phyloP scores from a whole-genome alignment of 2,329 filamentous ascomycete species.

The Xylariaceae sp. region DNA sequence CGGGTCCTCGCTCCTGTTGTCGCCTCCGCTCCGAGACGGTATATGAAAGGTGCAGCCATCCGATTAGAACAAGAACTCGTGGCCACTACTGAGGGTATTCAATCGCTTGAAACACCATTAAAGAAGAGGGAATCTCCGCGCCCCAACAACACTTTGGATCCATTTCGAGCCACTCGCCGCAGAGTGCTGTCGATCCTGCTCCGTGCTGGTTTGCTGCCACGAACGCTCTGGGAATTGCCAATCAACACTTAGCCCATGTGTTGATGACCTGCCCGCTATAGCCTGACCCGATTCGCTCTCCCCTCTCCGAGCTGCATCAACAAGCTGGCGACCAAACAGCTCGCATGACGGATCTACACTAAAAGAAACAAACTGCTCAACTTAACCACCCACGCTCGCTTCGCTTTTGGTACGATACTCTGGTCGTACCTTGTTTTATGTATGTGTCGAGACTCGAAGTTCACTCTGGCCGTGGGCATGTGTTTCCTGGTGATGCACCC shows the following conservation, averaged over 20 bases:
- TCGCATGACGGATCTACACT: conserved; percentile 7
- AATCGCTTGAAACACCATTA: conserved; percentile 33
- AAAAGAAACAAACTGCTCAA: conserved; percentile 20
- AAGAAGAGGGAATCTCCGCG: conserved; percentile 27
- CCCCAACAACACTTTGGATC: conserved; percentile 9
- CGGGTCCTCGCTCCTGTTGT: conserved; percentile 3
- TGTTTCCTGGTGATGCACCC: too few species aligned
- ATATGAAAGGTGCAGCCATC: conserved; percentile 20
- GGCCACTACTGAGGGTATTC: conserved; percentile 22
- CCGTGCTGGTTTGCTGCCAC: too few species aligned
- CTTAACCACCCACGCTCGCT: conserved; percentile 28
- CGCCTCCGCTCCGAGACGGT: conserved; percentile 9
- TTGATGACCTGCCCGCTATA: conserved; percentile 15
- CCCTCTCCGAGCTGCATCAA: too few species aligned
- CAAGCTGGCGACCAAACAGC: background rate
- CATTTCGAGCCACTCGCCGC: too few species aligned
- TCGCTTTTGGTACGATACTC: conserved; percentile 22
- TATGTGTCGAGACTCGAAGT: conserved; percentile 15
- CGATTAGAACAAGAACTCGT: too few species aligned
- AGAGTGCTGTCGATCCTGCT: too few species aligned
- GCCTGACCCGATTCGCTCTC: conserved; percentile 9
- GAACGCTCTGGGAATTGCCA: too few species aligned
- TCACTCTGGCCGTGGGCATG: background rate
- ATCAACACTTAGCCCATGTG: conserved; percentile 5
- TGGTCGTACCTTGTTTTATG: conserved; percentile 27